Evolutionary conservation across 805 yeast species (phyloP).

Genomic region (Starmerella khaoyaiensis): DNA sequence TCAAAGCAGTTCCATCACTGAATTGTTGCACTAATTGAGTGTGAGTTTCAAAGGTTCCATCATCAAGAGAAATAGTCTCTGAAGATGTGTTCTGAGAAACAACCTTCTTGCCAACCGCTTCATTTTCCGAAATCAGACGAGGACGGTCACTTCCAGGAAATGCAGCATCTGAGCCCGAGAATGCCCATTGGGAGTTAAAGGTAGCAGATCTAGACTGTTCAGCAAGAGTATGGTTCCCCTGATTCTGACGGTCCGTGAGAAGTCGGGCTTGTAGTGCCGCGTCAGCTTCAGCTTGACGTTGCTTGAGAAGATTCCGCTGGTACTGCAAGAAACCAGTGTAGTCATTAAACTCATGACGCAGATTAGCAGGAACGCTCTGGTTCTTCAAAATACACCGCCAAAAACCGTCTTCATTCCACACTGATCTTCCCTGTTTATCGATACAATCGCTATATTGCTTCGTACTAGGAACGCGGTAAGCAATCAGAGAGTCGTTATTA

Average conservation of each 20-base stretch:
- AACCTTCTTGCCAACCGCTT: conserved; percentile 24
- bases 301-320: conserved; percentile 12
- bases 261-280: conserved; percentile 1
- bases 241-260: conserved; percentile 3
- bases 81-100: conserved; percentile 20
- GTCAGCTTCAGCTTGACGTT: conserved; percentile 1
- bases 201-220: not conserved
- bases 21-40: conserved; percentile 26
- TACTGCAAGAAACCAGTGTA: conserved; percentile 50
- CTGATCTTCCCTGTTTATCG: conserved; percentile 51
- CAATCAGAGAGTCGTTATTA: too few relatives aligned
- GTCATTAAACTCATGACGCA: conserved; percentile 36
- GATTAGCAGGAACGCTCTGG: conserved; percentile 9
- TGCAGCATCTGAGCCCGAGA: not conserved
- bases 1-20: conserved; percentile 23
- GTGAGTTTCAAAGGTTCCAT: conserved; percentile 25
- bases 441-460: conserved; percentile 50
- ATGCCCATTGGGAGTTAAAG: not conserved
- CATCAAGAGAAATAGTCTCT: conserved; percentile 23
- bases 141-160: conserved; percentile 17
- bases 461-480: conserved; percentile 44
- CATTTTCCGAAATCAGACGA: conserved; percentile 20
- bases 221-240: not conserved
- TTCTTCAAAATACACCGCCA: conserved; percentile 71
- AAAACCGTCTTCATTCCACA: conserved; percentile 74